Evolutionary conservation across 495 filamentous ascomycete genomes (phyloP), one percentile per base, ranked within the genome.

Genomic region (Penicillium lagena): DNA sequence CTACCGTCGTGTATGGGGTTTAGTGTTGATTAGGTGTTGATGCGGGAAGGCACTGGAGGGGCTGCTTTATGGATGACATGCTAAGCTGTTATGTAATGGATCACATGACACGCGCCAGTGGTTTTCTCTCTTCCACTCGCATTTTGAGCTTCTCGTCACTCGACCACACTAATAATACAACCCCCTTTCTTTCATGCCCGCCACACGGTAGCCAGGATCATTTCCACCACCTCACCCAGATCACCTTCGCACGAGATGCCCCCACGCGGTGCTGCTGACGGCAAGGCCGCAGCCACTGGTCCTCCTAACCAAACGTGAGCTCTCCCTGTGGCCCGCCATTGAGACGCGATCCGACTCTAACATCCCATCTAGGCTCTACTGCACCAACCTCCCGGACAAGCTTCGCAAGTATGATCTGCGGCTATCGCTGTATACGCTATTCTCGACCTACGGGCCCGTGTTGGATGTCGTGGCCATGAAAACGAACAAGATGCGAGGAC

Each of bases 381-480:
- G 89, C 59, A 83, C 76, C 33, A 96, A 96, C 54, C 77, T 99
- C 9, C 80, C 86, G 1, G 77, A 85, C 45, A 96, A 94, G 67
- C 77, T 96, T 41, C 81, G 79, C 45, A 99, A 97, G 64, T 67
- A 76, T 17, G 89, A 96, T 58, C 71, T 97, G 10, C 79, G 86
- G 35, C 82, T 85, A 8, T 81, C 82, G 10, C 80, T 99, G 7
- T 97, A 97, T 67, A 87, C 86, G 53, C 80, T 97, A 12, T 99
- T 97, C 58, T 85, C 87, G 9, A 95, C 89, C 28, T 91, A 96
- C 61, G 94, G 94, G 14, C 81, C 87, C 8, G 86, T 99, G 11
- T 78, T 99, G 39, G 93, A 97, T 58, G 82, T 99, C n/a, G 86
- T 95, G 29, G 85, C 87, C 29, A 73, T 96, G 55, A 90, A 87